phyloP scores from a whole-genome alignment of 768 basidiomycete species.

The Panus rudis region DNA sequence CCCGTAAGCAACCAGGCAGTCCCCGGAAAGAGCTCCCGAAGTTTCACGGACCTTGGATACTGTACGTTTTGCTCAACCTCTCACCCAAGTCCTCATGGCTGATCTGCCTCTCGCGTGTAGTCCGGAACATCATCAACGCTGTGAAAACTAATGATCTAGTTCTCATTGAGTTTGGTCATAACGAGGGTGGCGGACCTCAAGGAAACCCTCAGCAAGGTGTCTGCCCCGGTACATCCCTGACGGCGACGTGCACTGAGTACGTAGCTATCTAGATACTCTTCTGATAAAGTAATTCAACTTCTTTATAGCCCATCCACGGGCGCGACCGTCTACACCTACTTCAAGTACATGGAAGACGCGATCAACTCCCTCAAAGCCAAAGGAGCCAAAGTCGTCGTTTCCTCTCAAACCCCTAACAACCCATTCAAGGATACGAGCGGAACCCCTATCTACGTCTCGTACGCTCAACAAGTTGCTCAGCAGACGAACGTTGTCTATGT shows the following conservation, averaged over 20 bases:
- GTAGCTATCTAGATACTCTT: conserved; percentile 6
- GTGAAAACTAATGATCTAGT: conserved; percentile 20
- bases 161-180: conserved; percentile 43
- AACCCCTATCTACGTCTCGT: conserved; percentile 39
- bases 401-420: conserved; percentile 42
- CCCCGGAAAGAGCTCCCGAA: conserved; percentile 39
- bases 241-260: conserved; percentile 9
- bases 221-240: conserved; percentile 1
- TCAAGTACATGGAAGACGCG: conserved; percentile 39
- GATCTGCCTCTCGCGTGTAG: too few species aligned
- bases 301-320: conserved; percentile 35
- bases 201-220: not conserved
- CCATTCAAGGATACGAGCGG: conserved; percentile 31
- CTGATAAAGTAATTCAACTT: conserved; percentile 1
- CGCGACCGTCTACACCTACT: conserved; percentile 38
- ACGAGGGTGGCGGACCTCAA: conserved; percentile 24
- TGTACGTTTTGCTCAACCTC: conserved; percentile 12
- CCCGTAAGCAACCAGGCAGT: conserved; percentile 41
- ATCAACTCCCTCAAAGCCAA: conserved; percentile 35
- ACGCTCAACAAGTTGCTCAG: conserved; percentile 33
- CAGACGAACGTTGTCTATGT: conserved; percentile 35
- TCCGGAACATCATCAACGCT: conserved; percentile 34
- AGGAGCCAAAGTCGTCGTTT: conserved; percentile 41
- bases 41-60: conserved; percentile 41
- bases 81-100: too few species aligned